Percentiles rank a stretch among this genome's conserved stretches.
phyloP scores from a whole-genome alignment of 352 stramenopile genomes.

The Aphanomyces cochlioides region DNA sequence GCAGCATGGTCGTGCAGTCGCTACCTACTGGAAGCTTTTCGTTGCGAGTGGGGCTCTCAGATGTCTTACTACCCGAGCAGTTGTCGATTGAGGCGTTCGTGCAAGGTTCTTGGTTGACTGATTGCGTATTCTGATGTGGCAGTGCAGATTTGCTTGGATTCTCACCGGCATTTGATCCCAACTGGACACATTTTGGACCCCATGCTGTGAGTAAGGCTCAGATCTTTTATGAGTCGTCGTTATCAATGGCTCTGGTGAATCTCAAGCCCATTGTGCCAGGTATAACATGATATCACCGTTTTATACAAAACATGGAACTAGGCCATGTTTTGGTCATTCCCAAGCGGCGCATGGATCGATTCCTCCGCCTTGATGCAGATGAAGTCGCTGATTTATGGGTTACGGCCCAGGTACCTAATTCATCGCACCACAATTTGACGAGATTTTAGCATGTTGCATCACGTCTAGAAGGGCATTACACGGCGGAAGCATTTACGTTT shows the following conservation, averaged over 20 bases:
- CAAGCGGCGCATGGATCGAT: slow-evolving; percentile 62
- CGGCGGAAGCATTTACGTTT: slow-evolving; percentile 83
- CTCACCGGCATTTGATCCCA: slow-evolving; percentile 38
- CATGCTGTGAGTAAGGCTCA: slow-evolving; percentile 45
- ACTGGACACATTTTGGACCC: slow-evolving; percentile 44
- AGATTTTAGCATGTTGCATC: slow-evolving; percentile 52
- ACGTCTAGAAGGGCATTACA: slow-evolving; percentile 69
- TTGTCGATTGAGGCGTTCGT: not conserved
- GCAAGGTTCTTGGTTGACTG: not conserved
- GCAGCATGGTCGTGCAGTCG: slow-evolving; percentile 33
- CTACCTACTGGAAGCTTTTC: slow-evolving; percentile 22
- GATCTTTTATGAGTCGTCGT: slow-evolving; percentile 54
- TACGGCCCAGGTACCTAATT: slow-evolving; percentile 55
- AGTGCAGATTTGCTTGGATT: slow-evolving; percentile 42
- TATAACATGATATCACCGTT: slow-evolving; percentile 21
- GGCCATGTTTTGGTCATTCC: slow-evolving; percentile 89
- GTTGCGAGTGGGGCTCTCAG: not conserved
- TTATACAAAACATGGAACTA: slow-evolving; percentile 24
- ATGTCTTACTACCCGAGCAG: slow-evolving; percentile 23
- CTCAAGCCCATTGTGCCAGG: slow-evolving; percentile 90
- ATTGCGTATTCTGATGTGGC: not conserved
- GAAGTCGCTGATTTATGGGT: slow-evolving; percentile 89
- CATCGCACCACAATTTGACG: not conserved
- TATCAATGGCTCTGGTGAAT: slow-evolving; percentile 87
- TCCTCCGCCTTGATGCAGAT: slow-evolving; percentile 72